Evolutionary conservation across 805 yeast species (phyloP), one percentile per base, ranked within the genome.

Genomic region (Yamadazyma sp.): DNA sequence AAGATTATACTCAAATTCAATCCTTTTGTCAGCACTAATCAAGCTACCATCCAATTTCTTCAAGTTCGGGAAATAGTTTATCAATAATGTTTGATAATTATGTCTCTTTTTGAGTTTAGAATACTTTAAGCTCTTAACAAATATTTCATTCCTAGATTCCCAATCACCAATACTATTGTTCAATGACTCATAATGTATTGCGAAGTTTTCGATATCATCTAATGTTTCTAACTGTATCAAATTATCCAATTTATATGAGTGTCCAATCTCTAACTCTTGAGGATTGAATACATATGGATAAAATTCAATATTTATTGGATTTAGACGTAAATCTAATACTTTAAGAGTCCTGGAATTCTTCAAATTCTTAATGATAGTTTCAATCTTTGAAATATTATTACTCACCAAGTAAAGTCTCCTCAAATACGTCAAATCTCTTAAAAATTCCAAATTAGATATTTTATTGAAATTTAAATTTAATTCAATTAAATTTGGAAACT

Each of bases 241-340:
- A 32, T 59, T 59, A 10, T 23, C 29, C 16, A 10, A 9, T n/a
- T 47, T 31, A 5, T 6, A 14, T 6, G 17, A 17, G 5, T n/a
- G 14, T 26, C 18, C 18, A 21, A 46, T 47, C 17, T 56, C 66
- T 13, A 56, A 37, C 32, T 67, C 76, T 7, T 62, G 61, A 4
- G 73, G 72, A 41, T 67, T 69, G 51, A 76, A 75, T 1, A 76
- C 76, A 44, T 65, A 74, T 0, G 82, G 78, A 48, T 76, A 75
- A 31, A 70, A 58, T 8, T 63, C 69, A 27, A 58, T 53, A 27
- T 69, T 74, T 18, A 73, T 40, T 11, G 76, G 72, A 43, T 76
- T 76, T 36, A 75, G 65, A 23, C 80, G 56, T 31, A 74, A 37
- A 48, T 76, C 82, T 12, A 76, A 46, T 7, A 62, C 53, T 36